A percentile compares a stretch with the other conserved stretches of the same genome.
Conservation (phyloP, 768 basidiomycete species). For the Suillus sp. region DNA sequence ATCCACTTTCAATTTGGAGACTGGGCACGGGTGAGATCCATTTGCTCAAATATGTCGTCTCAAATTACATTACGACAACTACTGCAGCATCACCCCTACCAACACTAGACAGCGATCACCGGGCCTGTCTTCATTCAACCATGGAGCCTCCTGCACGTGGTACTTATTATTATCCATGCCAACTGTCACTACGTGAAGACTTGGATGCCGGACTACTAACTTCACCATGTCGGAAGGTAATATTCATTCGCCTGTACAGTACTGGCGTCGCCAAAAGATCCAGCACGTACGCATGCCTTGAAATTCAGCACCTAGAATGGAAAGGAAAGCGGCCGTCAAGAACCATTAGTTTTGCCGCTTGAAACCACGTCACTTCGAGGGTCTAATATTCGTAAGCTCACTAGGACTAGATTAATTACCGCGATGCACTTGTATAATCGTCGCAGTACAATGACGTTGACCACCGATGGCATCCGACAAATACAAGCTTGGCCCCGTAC, state of each 20-base stretch:
- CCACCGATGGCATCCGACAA: neutral
- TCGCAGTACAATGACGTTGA: neutral
- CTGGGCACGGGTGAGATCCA: neutral
- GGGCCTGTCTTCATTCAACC: neutral
- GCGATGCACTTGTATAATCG: neutral
- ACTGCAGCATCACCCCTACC: neutral
- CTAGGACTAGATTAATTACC: neutral
- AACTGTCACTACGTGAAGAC: neutral
- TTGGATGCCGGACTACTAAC: neutral
- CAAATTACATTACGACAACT: neutral
- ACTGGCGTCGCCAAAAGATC: neutral
- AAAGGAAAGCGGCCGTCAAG: neutral
- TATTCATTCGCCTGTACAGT: neutral
- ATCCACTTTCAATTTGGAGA: neutral
- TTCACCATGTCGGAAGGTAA: neutral
- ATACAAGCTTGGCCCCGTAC: neutral
- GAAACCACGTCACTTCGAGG: neutral
- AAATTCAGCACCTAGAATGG: neutral
- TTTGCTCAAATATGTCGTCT: neutral
- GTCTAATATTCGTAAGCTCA: neutral
- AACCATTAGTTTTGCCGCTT: neutral
- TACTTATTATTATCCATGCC: neutral
- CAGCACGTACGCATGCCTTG: neutral
- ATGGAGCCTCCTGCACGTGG: neutral
- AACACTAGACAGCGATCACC: neutral